Evolutionary conservation across 1,139 yeast genomes (phyloP).

Genomic region (Zygosaccharomyces sapae): DNA sequence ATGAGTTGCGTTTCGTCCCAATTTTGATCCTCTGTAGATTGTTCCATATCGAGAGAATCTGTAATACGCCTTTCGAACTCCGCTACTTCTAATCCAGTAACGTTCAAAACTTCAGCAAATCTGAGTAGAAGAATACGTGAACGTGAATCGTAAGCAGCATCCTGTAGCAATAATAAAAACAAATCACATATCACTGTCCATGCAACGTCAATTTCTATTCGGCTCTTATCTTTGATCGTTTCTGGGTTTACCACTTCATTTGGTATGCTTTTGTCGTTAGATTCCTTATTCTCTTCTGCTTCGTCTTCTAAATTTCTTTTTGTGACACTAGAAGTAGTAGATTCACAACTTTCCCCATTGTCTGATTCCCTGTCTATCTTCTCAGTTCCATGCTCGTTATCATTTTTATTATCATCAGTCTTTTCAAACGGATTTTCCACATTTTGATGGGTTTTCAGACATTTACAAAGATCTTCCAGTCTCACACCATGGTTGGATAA

Average conservation of each 20-base stretch:
- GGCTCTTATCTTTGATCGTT: constrained; percentile 37
- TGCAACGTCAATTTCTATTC: constrained; percentile 66
- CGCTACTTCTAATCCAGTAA: constrained; percentile 60
- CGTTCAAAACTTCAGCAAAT: constrained; percentile 60
- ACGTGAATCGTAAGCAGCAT: constrained; percentile 84
- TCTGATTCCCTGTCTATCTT: not conserved
- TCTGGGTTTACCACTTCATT: constrained; percentile 35
- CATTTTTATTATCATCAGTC: constrained; percentile 7
- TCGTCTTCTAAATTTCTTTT: constrained; percentile 4
- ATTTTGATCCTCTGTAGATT: constrained; percentile 62
- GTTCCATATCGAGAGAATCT: constrained; percentile 84
- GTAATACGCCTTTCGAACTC: constrained; percentile 91
- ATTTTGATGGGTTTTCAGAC: constrained; percentile 45
- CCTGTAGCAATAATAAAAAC: constrained; percentile 72
- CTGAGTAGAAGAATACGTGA: constrained; percentile 69
- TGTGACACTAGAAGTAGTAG: constrained; percentile 3
- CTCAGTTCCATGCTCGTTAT: not conserved
- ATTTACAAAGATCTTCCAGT: constrained; percentile 62
- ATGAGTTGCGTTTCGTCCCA: constrained; percentile 72
- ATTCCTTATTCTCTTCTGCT: not conserved
- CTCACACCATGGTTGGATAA: constrained; percentile 80
- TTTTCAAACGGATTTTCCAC: constrained; percentile 42
- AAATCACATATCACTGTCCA: constrained; percentile 95
- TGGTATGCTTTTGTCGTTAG: constrained; percentile 2
- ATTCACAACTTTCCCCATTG: constrained; percentile 5